Evolutionary conservation across 2,329 filamentous ascomycete genomes (phyloP).

Genomic region (Iodosphaeria phyllophila): DNA sequence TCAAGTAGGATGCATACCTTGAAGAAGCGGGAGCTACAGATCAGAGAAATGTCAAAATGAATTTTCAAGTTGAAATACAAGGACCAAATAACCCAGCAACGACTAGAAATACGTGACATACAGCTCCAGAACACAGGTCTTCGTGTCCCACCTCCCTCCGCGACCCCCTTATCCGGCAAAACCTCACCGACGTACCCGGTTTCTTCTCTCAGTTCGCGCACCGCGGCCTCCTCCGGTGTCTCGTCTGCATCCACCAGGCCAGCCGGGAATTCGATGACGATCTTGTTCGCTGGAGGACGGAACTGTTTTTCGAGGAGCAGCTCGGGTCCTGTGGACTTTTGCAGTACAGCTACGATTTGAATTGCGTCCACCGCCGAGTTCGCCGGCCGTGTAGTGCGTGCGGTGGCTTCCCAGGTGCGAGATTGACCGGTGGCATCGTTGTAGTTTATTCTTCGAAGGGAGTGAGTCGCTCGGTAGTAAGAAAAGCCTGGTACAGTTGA

Average conservation of each 20-base stretch:
- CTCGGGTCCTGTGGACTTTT: conserved; percentile 30
- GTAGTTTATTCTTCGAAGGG: conserved; percentile 34
- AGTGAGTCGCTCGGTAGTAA: neutral
- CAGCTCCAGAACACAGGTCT: too few species aligned
- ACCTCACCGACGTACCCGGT: conserved; percentile 41
- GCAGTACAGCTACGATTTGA: conserved; percentile 51
- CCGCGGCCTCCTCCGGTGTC: conserved; percentile 38
- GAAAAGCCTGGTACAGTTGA: neutral
- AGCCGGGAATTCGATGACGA: conserved; percentile 46
- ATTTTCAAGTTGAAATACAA: too few species aligned
- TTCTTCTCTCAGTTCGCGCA: conserved; percentile 47
- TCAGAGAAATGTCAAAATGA: too few species aligned
- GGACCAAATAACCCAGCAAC: too few species aligned
- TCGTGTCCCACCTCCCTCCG: too few species aligned
- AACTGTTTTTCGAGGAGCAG: conserved; percentile 50
- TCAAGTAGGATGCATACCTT: too few species aligned
- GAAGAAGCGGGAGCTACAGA: too few species aligned
- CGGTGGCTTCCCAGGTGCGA: conserved; percentile 54
- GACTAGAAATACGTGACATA: too few species aligned
- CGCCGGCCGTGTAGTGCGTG: conserved; percentile 47
- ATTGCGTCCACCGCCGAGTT: conserved; percentile 50
- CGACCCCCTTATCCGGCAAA: too few species aligned
- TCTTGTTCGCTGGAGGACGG: conserved; percentile 38
- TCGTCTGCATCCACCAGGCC: conserved; percentile 45
- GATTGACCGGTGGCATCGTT: conserved; percentile 37